These are phyloP conservation scores for Platanthera guangdongensis DNA, from an alignment of 106 monocot species.

Conservation along the genomic window DNA sequence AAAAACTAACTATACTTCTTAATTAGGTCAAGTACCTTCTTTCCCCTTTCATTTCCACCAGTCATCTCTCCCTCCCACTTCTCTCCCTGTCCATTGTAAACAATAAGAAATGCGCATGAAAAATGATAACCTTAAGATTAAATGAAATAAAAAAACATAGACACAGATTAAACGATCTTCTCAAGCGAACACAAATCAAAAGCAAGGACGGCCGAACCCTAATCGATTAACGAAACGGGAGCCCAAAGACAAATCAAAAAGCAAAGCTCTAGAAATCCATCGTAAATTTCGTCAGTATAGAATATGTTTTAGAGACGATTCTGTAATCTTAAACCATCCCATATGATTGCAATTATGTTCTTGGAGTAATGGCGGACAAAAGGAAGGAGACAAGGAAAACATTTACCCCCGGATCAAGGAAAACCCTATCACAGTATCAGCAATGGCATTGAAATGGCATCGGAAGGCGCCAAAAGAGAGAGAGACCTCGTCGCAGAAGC, in stretches of 20 bases:
- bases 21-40: background rate
- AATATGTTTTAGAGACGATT: background rate
- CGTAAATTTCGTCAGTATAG: background rate
- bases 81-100: background rate
- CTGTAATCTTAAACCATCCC: background rate
- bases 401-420: background rate
- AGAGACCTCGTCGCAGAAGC: background rate
- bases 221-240: background rate
- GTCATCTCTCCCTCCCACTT: background rate
- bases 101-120: background rate
- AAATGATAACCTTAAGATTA: background rate
- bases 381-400: background rate
- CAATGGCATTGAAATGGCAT: background rate
- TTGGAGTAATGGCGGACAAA: background rate
- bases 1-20: background rate
- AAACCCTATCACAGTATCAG: too few relatives aligned
- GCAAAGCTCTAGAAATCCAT: background rate
- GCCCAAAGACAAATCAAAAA: background rate
- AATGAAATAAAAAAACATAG: background rate
- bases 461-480: background rate
- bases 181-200: background rate
- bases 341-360: background rate
- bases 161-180: background rate
- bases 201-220: background rate
- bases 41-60: background rate